These are phyloP conservation scores for Guadua angustifolia DNA, from an alignment of 176 grass and related monocot genomes.

Conservation along the genomic window DNA sequence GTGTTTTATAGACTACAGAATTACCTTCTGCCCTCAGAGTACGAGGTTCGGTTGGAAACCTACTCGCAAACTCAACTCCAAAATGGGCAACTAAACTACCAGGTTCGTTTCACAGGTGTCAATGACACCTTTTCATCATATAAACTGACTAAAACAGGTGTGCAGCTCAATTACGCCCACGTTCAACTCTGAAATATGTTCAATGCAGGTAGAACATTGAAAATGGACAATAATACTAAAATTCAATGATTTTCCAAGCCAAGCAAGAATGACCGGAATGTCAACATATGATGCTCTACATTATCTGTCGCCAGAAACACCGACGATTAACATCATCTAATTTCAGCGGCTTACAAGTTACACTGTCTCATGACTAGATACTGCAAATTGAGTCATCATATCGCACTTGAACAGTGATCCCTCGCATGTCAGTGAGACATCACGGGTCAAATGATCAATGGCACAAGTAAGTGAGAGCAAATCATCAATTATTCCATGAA, in stretches of 20 bases:
- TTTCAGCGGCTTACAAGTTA: background rate
- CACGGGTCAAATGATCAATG: too few relatives aligned
- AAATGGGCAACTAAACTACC: background rate
- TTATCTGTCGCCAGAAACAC: background rate
- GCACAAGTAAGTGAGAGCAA: too few relatives aligned
- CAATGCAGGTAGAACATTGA: constrained; percentile 9
- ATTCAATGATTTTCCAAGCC: background rate
- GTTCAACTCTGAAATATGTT: background rate
- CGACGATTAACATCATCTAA: background rate
- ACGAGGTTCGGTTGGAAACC: background rate
- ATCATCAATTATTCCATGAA: too few relatives aligned
- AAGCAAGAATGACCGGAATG: background rate
- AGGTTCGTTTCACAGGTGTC: background rate
- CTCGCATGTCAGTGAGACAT: too few relatives aligned
- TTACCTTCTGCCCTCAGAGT: background rate
- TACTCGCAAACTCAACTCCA: background rate
- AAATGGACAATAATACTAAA: background rate
- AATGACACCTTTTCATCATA: background rate
- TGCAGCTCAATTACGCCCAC: background rate
- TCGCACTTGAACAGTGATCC: background rate
- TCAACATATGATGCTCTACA: background rate
- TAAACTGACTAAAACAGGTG: background rate
- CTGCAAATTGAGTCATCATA: background rate
- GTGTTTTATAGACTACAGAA: background rate
- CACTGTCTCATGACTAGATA: background rate